Base-by-base conservation (phyloP, 768 basidiomycete genomes). In the Myochromella boudieri region DNA sequence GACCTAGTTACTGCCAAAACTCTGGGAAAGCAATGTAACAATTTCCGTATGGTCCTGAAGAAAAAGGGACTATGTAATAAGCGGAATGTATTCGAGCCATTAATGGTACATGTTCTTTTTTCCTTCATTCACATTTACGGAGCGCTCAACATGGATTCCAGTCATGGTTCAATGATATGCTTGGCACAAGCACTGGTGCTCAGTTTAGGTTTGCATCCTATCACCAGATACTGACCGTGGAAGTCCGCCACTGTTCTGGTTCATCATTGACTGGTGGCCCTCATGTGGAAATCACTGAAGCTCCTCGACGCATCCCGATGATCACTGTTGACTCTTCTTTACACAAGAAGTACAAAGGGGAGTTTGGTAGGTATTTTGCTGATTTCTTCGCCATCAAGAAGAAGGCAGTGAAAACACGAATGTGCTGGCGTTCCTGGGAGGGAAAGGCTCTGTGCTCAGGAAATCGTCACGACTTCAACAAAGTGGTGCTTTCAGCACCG, bases 81-180 rank as follows among this genome's bases (percentile, higher is more conserved):
- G 27, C 28, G 10, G 8, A 21, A 47, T 34, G n/a, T 1, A 15
- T 47, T 40, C 27, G 38, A 47, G 24, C 46, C 46, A 21, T 25
- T 47, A 22, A 40, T 14, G 38, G 46, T 47, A 47, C 3, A 24
- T n/a, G n/a, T n/a, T n/a, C n/a, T n/a, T n/a, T n/a, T n/a, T n/a
- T n/a, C n/a, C n/a, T n/a, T n/a, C n/a, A n/a, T n/a, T n/a, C n/a
- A n/a, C n/a, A n/a, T n/a, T n/a, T n/a, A n/a, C n/a, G n/a, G n/a
- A n/a, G 6, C 26, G 3, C 6, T 8, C 3, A 26, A 17, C 6
- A 12, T 26, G 15, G 11, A 2, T 18, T 26, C 26, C 24, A 48
- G 46, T 48, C 46, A 11, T 48, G 46, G 46, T 6, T 48, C 7
- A 48, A 42, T 37, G 41, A 48, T 24, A 28, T 48, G 6, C 36